Evolutionary conservation across 2,329 filamentous ascomycete species (phyloP), one percentile per base, ranked within the genome.

Genomic region (Alternaria sp.): DNA sequence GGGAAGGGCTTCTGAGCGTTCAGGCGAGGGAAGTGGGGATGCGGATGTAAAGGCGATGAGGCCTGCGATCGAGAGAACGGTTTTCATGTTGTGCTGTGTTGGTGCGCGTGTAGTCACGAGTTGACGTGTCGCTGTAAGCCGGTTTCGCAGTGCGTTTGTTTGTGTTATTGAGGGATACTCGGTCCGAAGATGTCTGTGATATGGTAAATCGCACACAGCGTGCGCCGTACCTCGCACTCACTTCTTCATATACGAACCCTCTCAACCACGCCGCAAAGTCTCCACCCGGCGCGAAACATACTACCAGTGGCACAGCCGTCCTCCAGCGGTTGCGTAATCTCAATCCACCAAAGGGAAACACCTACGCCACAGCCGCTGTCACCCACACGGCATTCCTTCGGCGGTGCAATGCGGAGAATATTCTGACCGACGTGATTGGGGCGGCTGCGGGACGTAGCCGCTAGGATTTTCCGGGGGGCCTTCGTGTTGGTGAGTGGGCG

Each of bases 301-400:
- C 23, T 44, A 43, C 52, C n/a, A 49, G 65, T 57, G 60, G 65
- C 67, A 66, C 62, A 69, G 65, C 62, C 59, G 23, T 17, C 15
- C 53, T 11, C 21, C 52, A 53, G 67, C 65, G 67, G 57, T 50
- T 69, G 26, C 50, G 3, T 56, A 52, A 60, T 47, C 21, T 10
- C 15, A 19, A 10, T 46, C 4, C 5, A 21, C 47, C 47, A 12
- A 51, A 32, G 5, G 4, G 47, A 32, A 51, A 51, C 47, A 32
- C 8, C 8, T 21, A 52, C 49, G 49, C 49, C 49, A 52, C 49
- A 52, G 19, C 49, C 28, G 28, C 13, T 11, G 23, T 15, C 28
- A 21, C 30, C 49, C 30, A 52, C 28, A 11, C 49, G 49, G 49
- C 49, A 52, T 10, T 52, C 19, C 9, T 21, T 36, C 30, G 19